Evolutionary conservation across 805 yeast genomes (phyloP), one percentile per base, ranked within the genome.

Genomic region (Sungouiozyma intestinalis): DNA sequence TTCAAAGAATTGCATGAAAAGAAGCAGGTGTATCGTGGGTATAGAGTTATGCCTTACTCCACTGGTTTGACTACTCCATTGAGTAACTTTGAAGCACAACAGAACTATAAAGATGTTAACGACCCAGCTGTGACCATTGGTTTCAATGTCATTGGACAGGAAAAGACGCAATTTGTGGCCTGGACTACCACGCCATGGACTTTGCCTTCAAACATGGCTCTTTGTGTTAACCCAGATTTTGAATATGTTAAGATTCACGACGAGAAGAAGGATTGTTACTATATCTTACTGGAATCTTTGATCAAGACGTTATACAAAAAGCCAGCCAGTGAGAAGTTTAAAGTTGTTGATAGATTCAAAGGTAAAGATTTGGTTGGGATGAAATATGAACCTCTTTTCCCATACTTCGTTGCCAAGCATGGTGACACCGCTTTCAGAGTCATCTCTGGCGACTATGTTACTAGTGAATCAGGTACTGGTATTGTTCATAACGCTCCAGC

Each of bases 141-240:
- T 20, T 94, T 92, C 73, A 84, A 85, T 48, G 69, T 85, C 43
- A 68, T 74, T 27, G 84, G 77, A 48, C 94, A 88, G 57, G 87
- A 85, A 49, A 77, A 82, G 56, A 85, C 95, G 41, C 70, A 75
- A 50, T 71, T 92, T 51, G 88, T 92, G 33, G 97, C 97, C 8
- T 92, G 99, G 99, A 92, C 99, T 36, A 92, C 99, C 46, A 92
- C 99, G 19, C 99, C 99, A 41, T 92, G 99, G 99, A 94, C 99
- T 40, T 72, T 92, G 60, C 98, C 98, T 35, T 84, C 95, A 21
- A 90, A 92, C 64, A 67, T 92, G 62, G 90, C 88, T 13, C 74
- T 92, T 48, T 88, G 95, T 58, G 97, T 92, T 36, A 76, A 92
- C 68, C 94, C 96, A 41, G 76, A 78, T 9, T 79, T 86, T 48